Conservation (phyloP, 2,329 filamentous ascomycete genomes). For the Mycosphaerella arachidis region DNA sequence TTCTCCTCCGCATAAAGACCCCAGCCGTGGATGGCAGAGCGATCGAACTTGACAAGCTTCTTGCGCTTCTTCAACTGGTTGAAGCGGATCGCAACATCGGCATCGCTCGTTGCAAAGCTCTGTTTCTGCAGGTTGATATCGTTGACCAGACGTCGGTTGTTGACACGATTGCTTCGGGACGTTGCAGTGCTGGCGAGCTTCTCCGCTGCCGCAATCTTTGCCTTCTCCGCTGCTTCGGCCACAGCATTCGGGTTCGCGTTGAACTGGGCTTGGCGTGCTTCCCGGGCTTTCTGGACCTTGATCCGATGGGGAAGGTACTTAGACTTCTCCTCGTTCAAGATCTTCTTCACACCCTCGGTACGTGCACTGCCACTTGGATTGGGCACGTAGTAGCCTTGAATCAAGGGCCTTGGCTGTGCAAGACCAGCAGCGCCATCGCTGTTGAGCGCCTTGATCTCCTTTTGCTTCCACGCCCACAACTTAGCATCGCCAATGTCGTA, state of each 20-base stretch:
- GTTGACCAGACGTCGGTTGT: constrained; percentile 88
- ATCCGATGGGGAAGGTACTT: constrained; percentile 97
- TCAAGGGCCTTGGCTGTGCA: constrained; percentile 50
- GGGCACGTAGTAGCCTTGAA: constrained; percentile 72
- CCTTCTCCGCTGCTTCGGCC: constrained; percentile 47
- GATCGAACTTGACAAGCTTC: constrained; percentile 96
- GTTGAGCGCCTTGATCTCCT: constrained; percentile 67
- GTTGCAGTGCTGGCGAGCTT: constrained; percentile 82
- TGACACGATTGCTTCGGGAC: constrained; percentile 88
- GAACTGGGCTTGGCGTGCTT: constrained; percentile 79
- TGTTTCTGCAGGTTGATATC: constrained; percentile 95
- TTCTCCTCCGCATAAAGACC: constrained; percentile 96
- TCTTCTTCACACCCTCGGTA: constrained; percentile 91
- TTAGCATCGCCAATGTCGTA: constrained; percentile 54
- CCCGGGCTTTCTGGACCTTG: constrained; percentile 85
- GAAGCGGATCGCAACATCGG: constrained; percentile 91
- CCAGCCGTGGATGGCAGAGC: constrained; percentile 98
- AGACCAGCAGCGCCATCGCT: constrained; percentile 52
- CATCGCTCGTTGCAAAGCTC: constrained; percentile 59
- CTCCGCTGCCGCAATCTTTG: constrained; percentile 64
- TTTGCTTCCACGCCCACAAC: constrained; percentile 67
- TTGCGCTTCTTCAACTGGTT: constrained; percentile 99
- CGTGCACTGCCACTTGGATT: constrained; percentile 81
- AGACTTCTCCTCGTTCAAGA: constrained; percentile 93
- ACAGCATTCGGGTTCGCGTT: constrained; percentile 59